Conservation (phyloP, 441 rosid genomes). For the Populus hybrid region DNA sequence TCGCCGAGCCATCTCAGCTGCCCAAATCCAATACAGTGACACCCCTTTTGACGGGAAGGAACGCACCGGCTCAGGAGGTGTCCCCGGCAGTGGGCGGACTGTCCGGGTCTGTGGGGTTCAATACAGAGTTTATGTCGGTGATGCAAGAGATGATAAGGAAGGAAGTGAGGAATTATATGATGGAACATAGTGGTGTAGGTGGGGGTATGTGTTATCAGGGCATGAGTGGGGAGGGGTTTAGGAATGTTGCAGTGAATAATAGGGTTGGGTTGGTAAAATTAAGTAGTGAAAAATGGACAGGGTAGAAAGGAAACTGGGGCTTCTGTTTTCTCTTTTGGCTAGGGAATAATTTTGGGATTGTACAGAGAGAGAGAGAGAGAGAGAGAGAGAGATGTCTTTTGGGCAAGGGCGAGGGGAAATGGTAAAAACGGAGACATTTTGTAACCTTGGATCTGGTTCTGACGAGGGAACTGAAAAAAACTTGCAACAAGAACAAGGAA, state of each 20-base stretch:
- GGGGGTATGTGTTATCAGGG: conserved; percentile 43
- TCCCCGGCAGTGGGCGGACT: conserved; percentile 1
- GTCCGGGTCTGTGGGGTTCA: conserved; percentile 31
- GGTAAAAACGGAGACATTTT: not conserved
- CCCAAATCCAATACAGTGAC: conserved; percentile 18
- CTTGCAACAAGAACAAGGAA: conserved; percentile 10
- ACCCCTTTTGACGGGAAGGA: conserved; percentile 4
- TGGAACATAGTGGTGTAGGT: conserved; percentile 42
- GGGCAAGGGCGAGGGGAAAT: not conserved
- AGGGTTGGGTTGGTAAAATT: conserved; percentile 52
- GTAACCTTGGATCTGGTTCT: not conserved
- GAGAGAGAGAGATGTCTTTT: not conserved
- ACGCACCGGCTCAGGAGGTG: not conserved
- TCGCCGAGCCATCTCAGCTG: conserved; percentile 29
- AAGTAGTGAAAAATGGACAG: conserved; percentile 32
- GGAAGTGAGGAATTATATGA: conserved; percentile 70
- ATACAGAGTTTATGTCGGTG: conserved; percentile 58
- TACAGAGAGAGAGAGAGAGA: conserved; percentile 41
- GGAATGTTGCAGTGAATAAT: conserved; percentile 42
- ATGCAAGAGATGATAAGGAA: conserved; percentile 74
- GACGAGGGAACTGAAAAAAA: conserved; percentile 11
- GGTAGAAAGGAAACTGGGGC: conserved; percentile 12
- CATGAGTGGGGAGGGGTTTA: conserved; percentile 45
- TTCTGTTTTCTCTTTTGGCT: conserved; percentile 30
- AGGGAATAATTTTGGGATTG: conserved; percentile 62